Percentiles rank a stretch among this genome's conserved stretches.
Evolutionary conservation across 768 basidiomycete species (phyloP).

Genomic region (Tulasnella sp.): DNA sequence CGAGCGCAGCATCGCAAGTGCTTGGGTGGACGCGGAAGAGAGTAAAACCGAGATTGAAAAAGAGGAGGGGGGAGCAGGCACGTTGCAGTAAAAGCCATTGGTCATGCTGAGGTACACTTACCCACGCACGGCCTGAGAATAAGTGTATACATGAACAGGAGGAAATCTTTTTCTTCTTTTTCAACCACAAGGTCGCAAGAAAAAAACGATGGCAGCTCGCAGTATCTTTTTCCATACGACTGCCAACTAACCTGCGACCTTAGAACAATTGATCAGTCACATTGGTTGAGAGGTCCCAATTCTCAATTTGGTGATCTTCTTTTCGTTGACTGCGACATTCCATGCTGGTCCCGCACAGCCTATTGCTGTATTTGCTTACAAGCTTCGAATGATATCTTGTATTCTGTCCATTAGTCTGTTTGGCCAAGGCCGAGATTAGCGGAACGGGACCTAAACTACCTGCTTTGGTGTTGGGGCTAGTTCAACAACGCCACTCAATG

Average conservation of each 20-base stretch:
- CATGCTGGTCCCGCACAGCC: not conserved
- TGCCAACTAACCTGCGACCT: not conserved
- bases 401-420: not conserved
- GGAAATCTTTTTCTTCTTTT: not conserved
- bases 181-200: not conserved
- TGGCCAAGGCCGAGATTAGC: not conserved
- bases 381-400: not conserved
- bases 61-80: not conserved
- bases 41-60: not conserved
- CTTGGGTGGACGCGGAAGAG: not conserved
- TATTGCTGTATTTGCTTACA: not conserved
- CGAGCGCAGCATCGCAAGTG: not conserved
- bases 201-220: not conserved
- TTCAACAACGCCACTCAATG: not conserved
- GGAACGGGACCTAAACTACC: not conserved
- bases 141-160: not conserved
- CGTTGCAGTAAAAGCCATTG: not conserved
- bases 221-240: not conserved
- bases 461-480: not conserved
- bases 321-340: constrained; percentile 10
- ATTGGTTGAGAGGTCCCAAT: constrained; percentile 4
- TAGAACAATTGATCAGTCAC: not conserved
- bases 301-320: not conserved
- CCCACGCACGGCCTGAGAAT: not conserved
- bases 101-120: not conserved